A percentile compares a stretch with the other conserved stretches of the same genome.
These are phyloP conservation scores for Stemphylium lycopersici DNA, from an alignment of 2,329 filamentous ascomycete species.

Conservation along the genomic window DNA sequence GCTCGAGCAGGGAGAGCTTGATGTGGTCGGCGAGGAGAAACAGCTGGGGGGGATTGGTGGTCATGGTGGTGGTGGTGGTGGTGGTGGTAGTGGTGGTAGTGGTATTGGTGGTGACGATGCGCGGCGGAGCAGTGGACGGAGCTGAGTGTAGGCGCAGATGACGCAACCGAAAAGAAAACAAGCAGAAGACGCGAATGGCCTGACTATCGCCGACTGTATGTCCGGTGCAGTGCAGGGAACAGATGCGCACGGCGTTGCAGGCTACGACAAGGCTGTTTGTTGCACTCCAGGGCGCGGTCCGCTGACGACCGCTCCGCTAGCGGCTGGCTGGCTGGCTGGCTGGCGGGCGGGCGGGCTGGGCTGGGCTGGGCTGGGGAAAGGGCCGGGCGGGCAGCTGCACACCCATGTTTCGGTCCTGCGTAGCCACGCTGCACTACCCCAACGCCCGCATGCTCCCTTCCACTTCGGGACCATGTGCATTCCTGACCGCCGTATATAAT, in stretches of 20 bases:
- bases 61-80: conserved; percentile 30
- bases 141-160: neutral
- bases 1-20: conserved; percentile 92
- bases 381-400: conserved; percentile 3
- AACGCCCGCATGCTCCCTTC: conserved; percentile 21
- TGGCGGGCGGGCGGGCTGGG: too few species aligned
- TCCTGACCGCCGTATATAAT: conserved; percentile 24
- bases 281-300: conserved; percentile 20
- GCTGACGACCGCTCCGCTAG: conserved; percentile 18
- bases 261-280: conserved; percentile 19
- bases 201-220: neutral
- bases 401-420: conserved; percentile 30
- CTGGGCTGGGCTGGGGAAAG: too few species aligned
- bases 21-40: conserved; percentile 95
- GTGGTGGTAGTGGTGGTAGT: conserved; percentile 7
- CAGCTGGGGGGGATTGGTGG: conserved; percentile 70
- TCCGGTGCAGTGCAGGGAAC: neutral
- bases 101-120: neutral
- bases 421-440: conserved; percentile 18
- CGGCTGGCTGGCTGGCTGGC: neutral
- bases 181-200: neutral
- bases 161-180: conserved; percentile 1
- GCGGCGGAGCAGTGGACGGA: too few species aligned
- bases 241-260: conserved; percentile 1
- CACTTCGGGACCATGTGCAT: conserved; percentile 24